Base-by-base conservation (phyloP, 2,329 filamentous ascomycete genomes). In the Trichoderma atrobrunneum region DNA sequence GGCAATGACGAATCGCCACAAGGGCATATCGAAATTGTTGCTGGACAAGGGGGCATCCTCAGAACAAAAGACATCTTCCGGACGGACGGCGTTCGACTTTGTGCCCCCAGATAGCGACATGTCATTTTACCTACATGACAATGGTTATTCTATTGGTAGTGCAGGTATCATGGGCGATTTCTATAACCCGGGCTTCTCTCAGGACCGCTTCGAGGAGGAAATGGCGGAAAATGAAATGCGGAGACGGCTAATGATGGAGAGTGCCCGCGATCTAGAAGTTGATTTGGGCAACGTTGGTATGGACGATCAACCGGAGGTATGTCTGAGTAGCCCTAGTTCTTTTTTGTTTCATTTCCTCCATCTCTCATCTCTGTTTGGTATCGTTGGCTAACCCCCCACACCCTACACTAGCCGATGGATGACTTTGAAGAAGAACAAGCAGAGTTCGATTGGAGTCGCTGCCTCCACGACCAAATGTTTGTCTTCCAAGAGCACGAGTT, bases 1-100 rank as follows among this genome's bases (percentile, higher is more conserved):
- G 96, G 95, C 96, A 64, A 98, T 98, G 93, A 99, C 96, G 71
- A 99, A 99, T 81, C 87, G 95, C 72, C 96, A 99, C 83, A 98
- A 98, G 83, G 91, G 91, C 62, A 99, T 99, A 76, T 95, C 95
- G 43, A 98, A 98, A 82, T 87, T 94, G 12, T 85, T 99, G 18
- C 88, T 99, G 39, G 95, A 99, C 80, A 93, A 96, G 78, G 95
- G 95, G 18, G 96, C 96, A 24, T 97, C 95, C n/a, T 92, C 95
- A 3, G 95, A 98, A 78, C 92, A 97, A 76, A 97, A 97, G 80
- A 98, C 96, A 1, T 96, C 94, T 0, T 95, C 93, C 12, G 96
- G 96, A 39, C 90, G 96, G 74, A 98, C 95, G 10, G 96, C 96
- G 3, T 94, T 97, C 77, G 95, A 99, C 80, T 99, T 99, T 80